Base-by-base conservation (phyloP, 2,329 filamentous ascomycete genomes). In the Cytospora piceicola region DNA sequence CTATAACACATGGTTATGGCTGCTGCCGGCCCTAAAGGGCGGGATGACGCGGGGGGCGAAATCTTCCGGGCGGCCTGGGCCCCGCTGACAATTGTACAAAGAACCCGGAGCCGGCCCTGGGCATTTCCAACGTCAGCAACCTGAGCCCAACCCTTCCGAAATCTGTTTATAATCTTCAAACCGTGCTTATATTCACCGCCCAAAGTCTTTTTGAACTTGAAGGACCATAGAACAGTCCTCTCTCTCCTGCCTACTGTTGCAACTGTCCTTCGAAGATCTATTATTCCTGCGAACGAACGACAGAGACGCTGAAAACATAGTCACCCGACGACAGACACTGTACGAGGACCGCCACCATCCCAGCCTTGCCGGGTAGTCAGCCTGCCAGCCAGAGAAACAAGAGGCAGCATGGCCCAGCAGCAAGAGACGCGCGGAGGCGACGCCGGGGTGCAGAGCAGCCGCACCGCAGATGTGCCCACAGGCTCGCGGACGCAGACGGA, bases 61-160 rank as follows among this genome's bases (percentile, higher is more conserved):
- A 63, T 56, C 53, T 53, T 63, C 60, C 60, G 60, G 36, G 60
- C 52, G 60, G 60, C 14, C 60, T 61, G 11, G 52, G 54, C 39
- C 57, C 49, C 24, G 58, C 24, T 57, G 58, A 51, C 17, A 5
- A n/a, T 63, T 57, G 17, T 42, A 34, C 60, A 62, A 36, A 63
- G 9, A n/a, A 60, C 27, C 63, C 67, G 53, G 67, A 65, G 20
- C 42, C 67, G 30, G 71, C 69, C 20, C 22, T 20, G 54, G 14
- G 34, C 57, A 58, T 24, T 14, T 36, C 34, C 12, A 63, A 36
- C 46, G 59, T 65, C 64, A 65, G 56, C 54, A 39, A 63, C 64
- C 24, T 53, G 39, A 36, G 30, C 29, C 22, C 24, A 49, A n/a
- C 46, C 20, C 12, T 24, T 22, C 20, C 17, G 3, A 6, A 9